Base-by-base conservation (phyloP, 108 stramenopile genomes). In the Cyclotella baltica region DNA sequence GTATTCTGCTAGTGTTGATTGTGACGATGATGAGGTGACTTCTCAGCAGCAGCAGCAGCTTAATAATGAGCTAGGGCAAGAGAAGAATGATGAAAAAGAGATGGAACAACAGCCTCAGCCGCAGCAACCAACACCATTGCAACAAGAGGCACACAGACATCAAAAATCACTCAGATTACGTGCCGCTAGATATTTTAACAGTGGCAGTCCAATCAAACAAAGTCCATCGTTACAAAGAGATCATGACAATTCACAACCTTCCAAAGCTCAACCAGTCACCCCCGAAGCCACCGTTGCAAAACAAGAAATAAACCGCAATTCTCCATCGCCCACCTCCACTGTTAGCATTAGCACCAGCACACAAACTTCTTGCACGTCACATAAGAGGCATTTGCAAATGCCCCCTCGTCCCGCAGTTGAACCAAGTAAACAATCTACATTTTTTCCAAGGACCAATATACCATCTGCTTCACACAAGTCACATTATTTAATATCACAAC, bases 161-260 rank as follows among this genome's bases (percentile, higher is more conserved):
- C 52, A 70, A 36, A 19, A 52, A 36, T 22, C 56, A 30, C 35
- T 46, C 10, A 48, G 58, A 59, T 40, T 38, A 0, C 72, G 43
- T 33, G 38, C 64, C 23, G 43, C 64, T 40, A 65, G 23, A 47
- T 47, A 47, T 65, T 47, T 38, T 43, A 13, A 22, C 1, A 23
- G 19, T 11, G 11, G 5, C 8, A 36, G 34, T 5, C 68, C 50
- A 34, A 19, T 27, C 11, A 18, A 4, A 25, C 6, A 23, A 33
- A 31, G 52, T 69, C 28, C 18, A 8, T 33, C 18, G 18, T 22
- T 16, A 1, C 10, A 23, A 25, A n/a, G 25, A 25, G 25, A 25
- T 27, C 1, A 23, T 55, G 23, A 25, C 20, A 25, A 55, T 55
- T 55, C 23, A 25, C 23, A 55, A 25, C 55, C 1, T 23, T 4